These are phyloP conservation scores for Triticum dicoccoides DNA, from an alignment of 176 grass and related monocot species.

Conservation along the genomic window DNA sequence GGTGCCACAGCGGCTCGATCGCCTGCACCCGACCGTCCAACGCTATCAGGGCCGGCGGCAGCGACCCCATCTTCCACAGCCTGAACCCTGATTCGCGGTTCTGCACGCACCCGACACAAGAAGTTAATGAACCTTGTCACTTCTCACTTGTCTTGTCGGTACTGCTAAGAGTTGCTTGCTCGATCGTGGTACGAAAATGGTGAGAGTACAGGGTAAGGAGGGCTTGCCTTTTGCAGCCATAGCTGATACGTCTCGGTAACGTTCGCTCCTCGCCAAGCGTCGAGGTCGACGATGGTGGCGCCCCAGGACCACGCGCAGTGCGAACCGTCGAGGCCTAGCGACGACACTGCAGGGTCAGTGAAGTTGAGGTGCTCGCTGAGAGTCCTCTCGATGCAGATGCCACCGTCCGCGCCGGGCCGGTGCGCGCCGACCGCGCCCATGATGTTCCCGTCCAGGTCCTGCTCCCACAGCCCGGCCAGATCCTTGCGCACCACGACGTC, in stretches of 20 bases:
- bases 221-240: constrained; percentile 78
- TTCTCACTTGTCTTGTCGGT: background rate
- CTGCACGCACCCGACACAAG: constrained; percentile 39
- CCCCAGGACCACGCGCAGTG: constrained; percentile 82
- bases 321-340: constrained; percentile 20
- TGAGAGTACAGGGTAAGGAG: background rate
- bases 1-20: constrained; percentile 61
- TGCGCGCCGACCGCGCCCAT: constrained; percentile 60
- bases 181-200: background rate
- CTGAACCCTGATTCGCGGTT: constrained; percentile 66
- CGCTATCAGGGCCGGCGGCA: constrained; percentile 76
- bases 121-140: background rate
- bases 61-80: constrained; percentile 68
- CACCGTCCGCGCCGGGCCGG: constrained; percentile 9
- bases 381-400: constrained; percentile 51
- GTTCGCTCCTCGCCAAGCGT: constrained; percentile 68
- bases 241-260: constrained; percentile 58
- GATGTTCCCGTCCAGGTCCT: constrained; percentile 60
- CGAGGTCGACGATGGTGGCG: constrained; percentile 65
- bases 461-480: constrained; percentile 64
- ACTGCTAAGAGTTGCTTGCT: background rate
- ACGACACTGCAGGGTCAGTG: constrained; percentile 49
- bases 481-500: constrained; percentile 86
- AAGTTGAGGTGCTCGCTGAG: constrained; percentile 73
- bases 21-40: constrained; percentile 55